Evolutionary conservation across 2,329 filamentous ascomycete genomes (phyloP), one percentile per base, ranked within the genome.

Genomic region (Dactylellina sp.): DNA sequence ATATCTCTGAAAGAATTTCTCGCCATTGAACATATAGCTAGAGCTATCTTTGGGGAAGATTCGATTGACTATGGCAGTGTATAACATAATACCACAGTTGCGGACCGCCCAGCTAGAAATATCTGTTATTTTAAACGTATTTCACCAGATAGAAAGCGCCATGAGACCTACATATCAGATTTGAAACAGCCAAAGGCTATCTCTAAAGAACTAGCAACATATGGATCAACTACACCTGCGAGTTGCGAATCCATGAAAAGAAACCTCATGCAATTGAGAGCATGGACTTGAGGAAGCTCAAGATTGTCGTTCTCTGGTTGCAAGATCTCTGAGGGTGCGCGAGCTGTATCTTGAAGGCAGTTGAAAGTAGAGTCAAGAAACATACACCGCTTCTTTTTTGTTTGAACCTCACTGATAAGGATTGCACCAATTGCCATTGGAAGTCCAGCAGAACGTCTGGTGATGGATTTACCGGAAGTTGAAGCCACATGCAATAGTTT

Each of bases 251-350:
- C 93, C 66, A 91, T 94, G 81, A 97, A 95, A 1, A 97, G 89
- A 76, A 96, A 93, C 79, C 95, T 95, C 66, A 99, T 83, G 74
- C 91, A 97, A 80, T 99, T 99, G 79, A 97, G 86, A 0, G 95
- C 93, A 80, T 99, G 95, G 0, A 99, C 95, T 81, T 99, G 94
- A 0, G 93, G 90, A 2, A 98, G 82, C 42, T 90, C 84, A 28
- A 85, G 82, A 53, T 86, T 83, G 72, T 83, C 75, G 25, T 22
- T 46, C 20, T 24, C 50, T 3, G 25, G 14, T n/a, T 49, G 14
- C 7, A 12, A 35, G 2, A n/a, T 11, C 80, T 79, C 14, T 78
- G 76, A 18, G 77, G 79, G 22, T n/a, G 47, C n/a, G 32, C 42
- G n/a, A 79, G 68, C 2, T 79, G 79, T 11, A 80, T 78, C 9